Base-by-base conservation (phyloP, 371 early-diverging fungal genomes). In the Syncephalis plumigaleata region DNA sequence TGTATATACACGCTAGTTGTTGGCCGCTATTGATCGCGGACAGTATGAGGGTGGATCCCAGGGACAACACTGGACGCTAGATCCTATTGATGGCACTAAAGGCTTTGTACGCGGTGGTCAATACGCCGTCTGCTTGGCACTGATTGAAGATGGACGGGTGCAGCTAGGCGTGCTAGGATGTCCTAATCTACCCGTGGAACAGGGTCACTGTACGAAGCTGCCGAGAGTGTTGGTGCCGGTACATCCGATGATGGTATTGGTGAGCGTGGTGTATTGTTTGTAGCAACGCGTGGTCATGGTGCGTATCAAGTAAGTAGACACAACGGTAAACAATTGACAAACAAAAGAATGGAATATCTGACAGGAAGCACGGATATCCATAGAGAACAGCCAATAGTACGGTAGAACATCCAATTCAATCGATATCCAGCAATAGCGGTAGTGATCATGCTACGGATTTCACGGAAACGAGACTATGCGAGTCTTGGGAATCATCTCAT, bases 41-140 rank as follows among this genome's bases (percentile, higher is more conserved):
- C 76, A 72, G 42, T 83, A 75, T 64, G 70, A 60, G 11, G 93
- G 93, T 36, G 91, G 91, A 4, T 27, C 81, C 0, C 57, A 63
- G 27, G 92, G 91, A 9, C 75, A 93, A 48, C 60, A 65, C 70
- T 97, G 96, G 96, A 88, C 93, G 15, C 67, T 97, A 50, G 97
- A 97, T 60, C 97, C 97, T 2, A 88, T 96, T 58, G 97, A 91
- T 60, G 89, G 87, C 20, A 87, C 87, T 23, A 84, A 84, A 61
- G 98, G 98, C 5, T 97, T 94, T 58, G 64, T 97, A 56, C 77
- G 98, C 48, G 95, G 95, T 43, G 94, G 85, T 47, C 98, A 97
- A 71, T 97, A 73, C 63, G 96, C 97, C 0, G 89, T 97, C 3
- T 95, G 97, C 54, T 68, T 97, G 37, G 92, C 95, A 16, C 67